Evolutionary conservation across 2,329 filamentous ascomycete genomes (phyloP).

Genomic region (Harringtonia lauricola): DNA sequence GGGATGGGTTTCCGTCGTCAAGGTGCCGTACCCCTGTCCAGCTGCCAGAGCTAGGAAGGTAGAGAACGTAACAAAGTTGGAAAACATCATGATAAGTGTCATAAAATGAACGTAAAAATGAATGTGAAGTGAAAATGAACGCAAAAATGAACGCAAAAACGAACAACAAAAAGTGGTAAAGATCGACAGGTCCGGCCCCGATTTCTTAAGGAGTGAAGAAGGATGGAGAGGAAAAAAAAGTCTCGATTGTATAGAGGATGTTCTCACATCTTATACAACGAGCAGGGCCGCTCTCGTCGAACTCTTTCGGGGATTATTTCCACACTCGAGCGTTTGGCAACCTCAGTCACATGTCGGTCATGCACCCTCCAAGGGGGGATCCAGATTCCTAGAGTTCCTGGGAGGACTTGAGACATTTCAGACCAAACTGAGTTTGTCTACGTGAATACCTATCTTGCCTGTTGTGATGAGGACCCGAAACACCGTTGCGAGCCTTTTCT

Average conservation of each 20-base stretch:
- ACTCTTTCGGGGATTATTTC: neutral
- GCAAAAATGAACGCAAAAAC: constrained; percentile 24
- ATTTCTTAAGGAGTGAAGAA: neutral
- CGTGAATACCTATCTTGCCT: neutral
- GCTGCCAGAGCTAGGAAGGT: constrained; percentile 29
- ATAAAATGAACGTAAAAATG: neutral
- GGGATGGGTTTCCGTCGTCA: constrained; percentile 36
- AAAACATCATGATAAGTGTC: constrained; percentile 6
- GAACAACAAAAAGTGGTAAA: constrained; percentile 14
- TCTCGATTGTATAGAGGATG: neutral
- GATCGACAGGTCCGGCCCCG: constrained; percentile 3
- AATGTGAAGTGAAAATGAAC: neutral
- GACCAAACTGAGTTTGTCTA: neutral
- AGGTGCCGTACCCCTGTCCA: constrained; percentile 36
- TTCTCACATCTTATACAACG: constrained; percentile 2
- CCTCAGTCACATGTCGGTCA: neutral
- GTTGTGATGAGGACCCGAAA: neutral
- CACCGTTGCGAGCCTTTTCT: neutral
- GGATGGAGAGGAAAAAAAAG: neutral
- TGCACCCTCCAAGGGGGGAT: neutral
- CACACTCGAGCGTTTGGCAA: neutral
- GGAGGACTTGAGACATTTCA: neutral
- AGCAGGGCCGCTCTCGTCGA: neutral
- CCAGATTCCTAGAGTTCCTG: neutral
- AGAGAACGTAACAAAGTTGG: constrained; percentile 24